Conservation (phyloP, 164 flowering plant species). For the Berberis vulgaris region DNA sequence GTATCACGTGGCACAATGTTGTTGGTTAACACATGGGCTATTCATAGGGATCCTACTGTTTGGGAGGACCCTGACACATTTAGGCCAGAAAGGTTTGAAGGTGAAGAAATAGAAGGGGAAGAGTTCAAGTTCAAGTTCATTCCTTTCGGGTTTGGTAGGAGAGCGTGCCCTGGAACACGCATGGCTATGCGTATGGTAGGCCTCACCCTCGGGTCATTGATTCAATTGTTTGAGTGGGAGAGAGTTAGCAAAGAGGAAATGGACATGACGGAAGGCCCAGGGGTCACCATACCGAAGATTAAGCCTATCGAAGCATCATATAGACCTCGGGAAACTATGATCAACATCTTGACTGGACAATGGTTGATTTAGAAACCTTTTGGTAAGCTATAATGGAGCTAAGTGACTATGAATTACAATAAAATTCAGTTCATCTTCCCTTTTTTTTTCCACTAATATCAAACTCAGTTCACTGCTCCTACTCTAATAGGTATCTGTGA, state of each 20-base stretch:
- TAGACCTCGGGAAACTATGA: not conserved
- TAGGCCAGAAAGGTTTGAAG: not conserved
- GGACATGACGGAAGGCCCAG: not conserved
- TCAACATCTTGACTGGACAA: not conserved
- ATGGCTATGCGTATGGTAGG: not conserved
- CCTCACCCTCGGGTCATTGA: not conserved
- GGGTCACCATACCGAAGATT: not conserved
- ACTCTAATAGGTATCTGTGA: too few species aligned
- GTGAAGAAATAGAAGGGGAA: not conserved
- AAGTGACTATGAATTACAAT: too few species aligned
- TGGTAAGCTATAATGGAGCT: not conserved
- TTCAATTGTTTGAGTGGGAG: not conserved
- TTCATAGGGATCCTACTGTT: not conserved
- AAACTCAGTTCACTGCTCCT: too few species aligned
- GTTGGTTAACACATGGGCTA: not conserved
- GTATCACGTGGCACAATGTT: not conserved
- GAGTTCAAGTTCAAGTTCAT: not conserved
- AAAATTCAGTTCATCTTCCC: too few species aligned
- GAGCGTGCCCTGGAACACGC: not conserved
- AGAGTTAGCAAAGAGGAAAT: not conserved
- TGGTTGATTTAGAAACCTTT: not conserved
- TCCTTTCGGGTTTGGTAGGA: slow-evolving; percentile 1
- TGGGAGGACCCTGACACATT: not conserved
- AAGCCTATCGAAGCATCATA: not conserved
- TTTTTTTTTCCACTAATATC: too few species aligned